phyloP scores from a whole-genome alignment of 1,284 basidiomycete species.

The Trichosporon sp. region DNA sequence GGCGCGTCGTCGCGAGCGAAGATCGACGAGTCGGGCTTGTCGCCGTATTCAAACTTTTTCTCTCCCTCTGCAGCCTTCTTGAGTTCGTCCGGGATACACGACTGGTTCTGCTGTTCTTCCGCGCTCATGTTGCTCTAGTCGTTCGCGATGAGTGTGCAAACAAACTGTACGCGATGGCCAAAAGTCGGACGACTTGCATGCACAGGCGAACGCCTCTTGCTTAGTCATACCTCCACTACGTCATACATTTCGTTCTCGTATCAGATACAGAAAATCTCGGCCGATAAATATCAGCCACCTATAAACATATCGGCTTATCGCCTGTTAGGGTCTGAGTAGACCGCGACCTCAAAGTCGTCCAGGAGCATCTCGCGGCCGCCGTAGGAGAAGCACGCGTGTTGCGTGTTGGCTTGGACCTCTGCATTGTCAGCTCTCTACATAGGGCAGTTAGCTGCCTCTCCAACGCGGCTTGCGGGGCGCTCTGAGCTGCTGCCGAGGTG shows the following conservation, averaged over 20 bases:
- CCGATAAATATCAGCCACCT: neutral
- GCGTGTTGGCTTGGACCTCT: neutral
- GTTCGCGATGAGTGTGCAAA: neutral
- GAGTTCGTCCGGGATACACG: neutral
- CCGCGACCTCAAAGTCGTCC: neutral
- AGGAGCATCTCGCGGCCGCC: neutral
- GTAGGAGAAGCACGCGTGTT: neutral
- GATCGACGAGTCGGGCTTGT: constrained; percentile 26
- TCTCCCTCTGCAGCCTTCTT: neutral
- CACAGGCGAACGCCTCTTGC: neutral
- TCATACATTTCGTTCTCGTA: constrained; percentile 1
- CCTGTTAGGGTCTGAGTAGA: neutral
- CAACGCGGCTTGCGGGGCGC: too few species aligned
- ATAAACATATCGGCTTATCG: neutral
- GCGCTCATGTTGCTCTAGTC: neutral
- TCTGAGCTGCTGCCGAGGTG: too few species aligned
- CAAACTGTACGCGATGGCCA: too few species aligned
- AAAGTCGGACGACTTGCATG: neutral
- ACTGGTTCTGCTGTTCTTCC: neutral
- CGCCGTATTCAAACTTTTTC: neutral
- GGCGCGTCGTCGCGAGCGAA: constrained; percentile 31
- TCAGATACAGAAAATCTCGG: neutral
- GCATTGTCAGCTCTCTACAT: neutral
- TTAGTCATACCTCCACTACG: constrained; percentile 3
- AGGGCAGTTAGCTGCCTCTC: too few species aligned